Percentiles rank a stretch among this genome's conserved stretches.
Conservation (phyloP, 768 basidiomycete genomes). For the Boletus pseudo-olivaceus region DNA sequence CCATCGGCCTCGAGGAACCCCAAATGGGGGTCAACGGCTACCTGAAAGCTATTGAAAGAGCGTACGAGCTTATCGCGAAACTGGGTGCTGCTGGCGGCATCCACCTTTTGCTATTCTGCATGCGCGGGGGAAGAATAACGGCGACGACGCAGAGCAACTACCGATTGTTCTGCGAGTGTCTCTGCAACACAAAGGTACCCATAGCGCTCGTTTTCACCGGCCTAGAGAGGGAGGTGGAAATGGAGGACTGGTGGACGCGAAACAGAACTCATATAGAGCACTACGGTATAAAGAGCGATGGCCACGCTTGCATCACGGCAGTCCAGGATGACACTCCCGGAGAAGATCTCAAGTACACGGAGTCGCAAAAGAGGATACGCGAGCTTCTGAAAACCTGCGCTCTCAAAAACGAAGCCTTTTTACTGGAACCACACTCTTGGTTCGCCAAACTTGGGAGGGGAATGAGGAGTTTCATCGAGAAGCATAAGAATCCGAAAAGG, state of each 20-base stretch:
- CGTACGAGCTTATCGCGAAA: slow-evolving; percentile 31
- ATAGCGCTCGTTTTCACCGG: slow-evolving; percentile 40
- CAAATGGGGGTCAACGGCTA: slow-evolving; percentile 28
- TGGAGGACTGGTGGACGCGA: slow-evolving; percentile 36
- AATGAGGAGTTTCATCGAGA: slow-evolving; percentile 17
- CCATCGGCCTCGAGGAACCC: slow-evolving; percentile 35
- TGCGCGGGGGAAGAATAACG: slow-evolving; percentile 39
- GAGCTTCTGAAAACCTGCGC: slow-evolving; percentile 18
- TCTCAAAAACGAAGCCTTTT: slow-evolving; percentile 9
- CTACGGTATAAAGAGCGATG: slow-evolving; percentile 27
- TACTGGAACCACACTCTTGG: slow-evolving; percentile 16
- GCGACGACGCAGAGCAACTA: slow-evolving; percentile 38
- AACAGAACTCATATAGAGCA: slow-evolving; percentile 22
- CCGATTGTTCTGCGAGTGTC: slow-evolving; percentile 36
- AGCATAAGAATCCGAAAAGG: slow-evolving; percentile 11
- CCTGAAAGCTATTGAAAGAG: slow-evolving; percentile 26
- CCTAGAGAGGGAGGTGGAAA: slow-evolving; percentile 32
- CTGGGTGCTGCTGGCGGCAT: slow-evolving; percentile 34
- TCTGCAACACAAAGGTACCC: slow-evolving; percentile 38
- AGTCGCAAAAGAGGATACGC: slow-evolving; percentile 22
- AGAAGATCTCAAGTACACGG: slow-evolving; percentile 20
- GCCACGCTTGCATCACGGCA: slow-evolving; percentile 31
- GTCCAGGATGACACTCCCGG: slow-evolving; percentile 21
- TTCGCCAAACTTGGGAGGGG: slow-evolving; percentile 9
- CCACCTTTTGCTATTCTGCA: slow-evolving; percentile 40